A percentile compares a stretch with the other conserved stretches of the same genome.
These are phyloP conservation scores for Phialocephala sp. DNA, from an alignment of 2,329 filamentous ascomycete species.

Conservation along the genomic window DNA sequence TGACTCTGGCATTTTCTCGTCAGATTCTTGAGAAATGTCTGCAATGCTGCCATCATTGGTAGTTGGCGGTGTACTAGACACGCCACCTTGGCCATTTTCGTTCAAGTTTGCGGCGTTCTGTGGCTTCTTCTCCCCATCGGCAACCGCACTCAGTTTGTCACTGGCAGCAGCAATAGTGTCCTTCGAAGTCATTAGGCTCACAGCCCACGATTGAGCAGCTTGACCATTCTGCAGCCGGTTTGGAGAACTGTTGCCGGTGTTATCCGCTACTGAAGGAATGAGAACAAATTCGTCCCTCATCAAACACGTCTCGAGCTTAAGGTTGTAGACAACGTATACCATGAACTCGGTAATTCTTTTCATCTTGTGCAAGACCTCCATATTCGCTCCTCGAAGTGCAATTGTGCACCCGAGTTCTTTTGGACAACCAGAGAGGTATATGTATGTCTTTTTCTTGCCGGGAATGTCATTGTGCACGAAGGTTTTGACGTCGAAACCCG, in stretches of 20 bases:
- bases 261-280: constrained; percentile 68
- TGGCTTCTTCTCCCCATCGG: constrained; percentile 22
- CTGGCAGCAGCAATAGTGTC: constrained; percentile 35
- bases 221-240: constrained; percentile 37
- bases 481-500: constrained; percentile 93
- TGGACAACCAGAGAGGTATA: constrained; percentile 89
- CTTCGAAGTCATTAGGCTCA: constrained; percentile 16
- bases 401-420: constrained; percentile 95
- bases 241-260: constrained; percentile 49
- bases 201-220: constrained; percentile 16
- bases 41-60: constrained; percentile 20
- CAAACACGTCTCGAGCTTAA: constrained; percentile 92
- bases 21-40: constrained; percentile 21
- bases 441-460: constrained; percentile 88
- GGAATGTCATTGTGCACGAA: constrained; percentile 80
- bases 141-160: constrained; percentile 36
- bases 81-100: not conserved
- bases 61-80: not conserved
- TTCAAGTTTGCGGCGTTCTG: constrained; percentile 11
- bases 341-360: constrained; percentile 98
- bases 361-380: constrained; percentile 73
- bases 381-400: constrained; percentile 81
- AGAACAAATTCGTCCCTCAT: constrained; percentile 92
- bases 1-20: constrained; percentile 18
- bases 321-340: constrained; percentile 98